Base-by-base conservation (phyloP, 805 yeast genomes). In the Saccharomyces kudriavzevii region DNA sequence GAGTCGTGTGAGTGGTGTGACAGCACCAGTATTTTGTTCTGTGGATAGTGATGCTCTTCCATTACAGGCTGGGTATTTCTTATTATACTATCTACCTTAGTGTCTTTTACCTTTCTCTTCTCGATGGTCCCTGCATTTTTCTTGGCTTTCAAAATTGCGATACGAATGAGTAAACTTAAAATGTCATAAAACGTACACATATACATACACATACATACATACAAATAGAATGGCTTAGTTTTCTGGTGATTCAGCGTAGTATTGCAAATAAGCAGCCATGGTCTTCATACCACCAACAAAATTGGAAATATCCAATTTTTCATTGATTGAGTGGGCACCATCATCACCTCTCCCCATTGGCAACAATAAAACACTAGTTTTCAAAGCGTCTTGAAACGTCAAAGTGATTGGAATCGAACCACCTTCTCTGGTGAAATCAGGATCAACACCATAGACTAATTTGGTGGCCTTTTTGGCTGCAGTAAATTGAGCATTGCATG, bases 321-420 rank as follows among this genome's bases (percentile, higher is more conserved):
- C 99, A 69, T 94, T 94, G 65, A 94, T 90, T 24, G 97, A 89
- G 72, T 94, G 99, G 48, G 99, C 99, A 64, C 99, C 99, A 68
- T 94, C 99, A 70, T 94, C 97, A 61, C 99, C 99, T 74, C 95
- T 86, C 60, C 99, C 99, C 87, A 94, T 87, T 58, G 99, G 99
- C 63, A 94, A 81, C 66, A 94, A 77, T 58, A 94, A 77, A 31
- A 91, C 98, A 58, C 84, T 84, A 25, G 95, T 87, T 63, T 87
- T 84, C 66, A 94, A 79, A 68, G 83, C 84, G 65, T 90, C 79
- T 76, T 94, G 97, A 74, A 94, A 94, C 35, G 96, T 86, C 61
- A 94, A 74, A 24, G 99, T 92, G 70, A 94, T 91, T 59, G 99
- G 99, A 67, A 94, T 94, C 3, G 97, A 91, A 40, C 99, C 99